phyloP scores from a whole-genome alignment of 805 yeast species.

The Starmerella powellii region DNA sequence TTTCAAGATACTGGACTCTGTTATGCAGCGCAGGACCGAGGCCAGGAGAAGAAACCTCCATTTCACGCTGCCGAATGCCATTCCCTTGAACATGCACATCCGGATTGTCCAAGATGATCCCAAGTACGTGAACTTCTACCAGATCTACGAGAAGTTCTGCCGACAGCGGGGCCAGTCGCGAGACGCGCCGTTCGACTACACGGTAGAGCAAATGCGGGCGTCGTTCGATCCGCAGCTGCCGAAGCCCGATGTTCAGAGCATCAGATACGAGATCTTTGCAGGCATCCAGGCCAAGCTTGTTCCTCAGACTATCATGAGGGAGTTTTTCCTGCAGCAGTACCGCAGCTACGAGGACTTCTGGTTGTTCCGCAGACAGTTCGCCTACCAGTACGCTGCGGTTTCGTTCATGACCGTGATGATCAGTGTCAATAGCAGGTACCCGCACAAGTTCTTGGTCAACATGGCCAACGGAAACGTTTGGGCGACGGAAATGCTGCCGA shows the following conservation, averaged over 20 bases:
- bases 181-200: constrained; percentile 82
- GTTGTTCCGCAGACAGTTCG: constrained; percentile 90
- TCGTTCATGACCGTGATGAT: constrained; percentile 87
- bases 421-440: constrained; percentile 85
- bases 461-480: constrained; percentile 75
- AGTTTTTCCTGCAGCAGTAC: constrained; percentile 59
- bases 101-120: constrained; percentile 78
- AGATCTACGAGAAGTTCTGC: constrained; percentile 80
- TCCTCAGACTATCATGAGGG: constrained; percentile 71
- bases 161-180: constrained; percentile 56
- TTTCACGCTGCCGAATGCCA: constrained; percentile 80
- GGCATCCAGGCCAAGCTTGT: constrained; percentile 80
- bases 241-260: constrained; percentile 78
- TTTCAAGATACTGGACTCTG: constrained; percentile 77
- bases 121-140: constrained; percentile 62
- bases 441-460: constrained; percentile 81
- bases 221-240: constrained; percentile 91
- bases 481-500: constrained; percentile 90
- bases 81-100: constrained; percentile 90
- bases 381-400: constrained; percentile 88
- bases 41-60: constrained; percentile 73
- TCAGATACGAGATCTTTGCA: constrained; percentile 79
- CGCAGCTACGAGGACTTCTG: constrained; percentile 85
- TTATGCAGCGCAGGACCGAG: constrained; percentile 69
- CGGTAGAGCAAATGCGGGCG: constrained; percentile 72